Conservation (phyloP, 2,329 filamentous ascomycete genomes). For the Metarhizium guizhouense region DNA sequence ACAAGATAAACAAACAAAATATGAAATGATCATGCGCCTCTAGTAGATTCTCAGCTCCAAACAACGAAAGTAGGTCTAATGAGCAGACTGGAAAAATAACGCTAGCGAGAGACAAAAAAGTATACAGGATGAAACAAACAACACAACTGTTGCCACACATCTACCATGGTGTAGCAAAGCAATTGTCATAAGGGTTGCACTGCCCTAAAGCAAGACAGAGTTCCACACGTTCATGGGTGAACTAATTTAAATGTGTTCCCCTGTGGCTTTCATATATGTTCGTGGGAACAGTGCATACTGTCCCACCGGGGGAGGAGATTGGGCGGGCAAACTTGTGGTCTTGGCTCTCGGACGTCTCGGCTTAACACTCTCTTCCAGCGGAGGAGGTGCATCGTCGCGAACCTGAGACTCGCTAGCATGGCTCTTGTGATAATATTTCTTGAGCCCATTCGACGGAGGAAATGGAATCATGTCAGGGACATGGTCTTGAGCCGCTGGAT, state of each 20-base stretch:
- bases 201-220: not conserved
- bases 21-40: not conserved
- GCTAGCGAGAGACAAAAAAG: not conserved
- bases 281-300: constrained; percentile 39
- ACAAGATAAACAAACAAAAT: not conserved
- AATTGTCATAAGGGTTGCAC: not conserved
- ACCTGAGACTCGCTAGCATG: constrained; percentile 29
- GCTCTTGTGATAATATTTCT: constrained; percentile 22
- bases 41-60: not conserved
- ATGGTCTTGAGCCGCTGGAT: constrained; percentile 17
- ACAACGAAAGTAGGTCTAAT: not conserved
- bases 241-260: constrained; percentile 22
- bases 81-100: not conserved
- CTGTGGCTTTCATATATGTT: constrained; percentile 20
- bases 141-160: not conserved
- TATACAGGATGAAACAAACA: not conserved
- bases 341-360: constrained; percentile 31
- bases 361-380: constrained; percentile 21
- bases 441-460: constrained; percentile 14
- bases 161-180: not conserved
- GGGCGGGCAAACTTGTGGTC: constrained; percentile 36
- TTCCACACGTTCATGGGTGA: not conserved
- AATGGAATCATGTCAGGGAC: constrained; percentile 26
- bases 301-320: constrained; percentile 32
- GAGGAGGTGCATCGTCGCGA: constrained; percentile 19